Evolutionary conservation across 179 eudicot species (phyloP).

Genomic region (Beta corolliflora): DNA sequence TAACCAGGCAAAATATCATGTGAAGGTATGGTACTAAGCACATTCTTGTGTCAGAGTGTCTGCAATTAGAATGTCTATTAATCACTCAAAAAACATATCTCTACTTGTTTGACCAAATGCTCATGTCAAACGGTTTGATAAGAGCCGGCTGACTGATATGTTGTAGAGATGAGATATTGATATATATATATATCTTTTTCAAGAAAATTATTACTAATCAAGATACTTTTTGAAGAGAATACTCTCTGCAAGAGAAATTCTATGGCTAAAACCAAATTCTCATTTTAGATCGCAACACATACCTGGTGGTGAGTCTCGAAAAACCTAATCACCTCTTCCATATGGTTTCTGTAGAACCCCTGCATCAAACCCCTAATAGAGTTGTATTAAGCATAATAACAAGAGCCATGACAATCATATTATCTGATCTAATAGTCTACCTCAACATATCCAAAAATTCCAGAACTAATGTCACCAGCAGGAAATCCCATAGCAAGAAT

Average conservation of each 20-base stretch:
- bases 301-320: conserved; percentile 94
- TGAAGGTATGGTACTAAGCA: too few species aligned
- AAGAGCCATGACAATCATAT: not conserved
- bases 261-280: conserved; percentile 1
- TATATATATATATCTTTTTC: not conserved
- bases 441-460: conserved; percentile 93
- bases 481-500: conserved; percentile 99
- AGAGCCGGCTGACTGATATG: not conserved
- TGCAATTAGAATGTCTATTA: too few species aligned
- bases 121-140: too few species aligned
- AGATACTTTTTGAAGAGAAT: not conserved
- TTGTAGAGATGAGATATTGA: not conserved
- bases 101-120: too few species aligned
- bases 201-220: not conserved
- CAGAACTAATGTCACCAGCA: conserved; percentile 97
- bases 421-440: conserved; percentile 37
- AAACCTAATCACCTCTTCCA: conserved; percentile 97
- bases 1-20: not conserved
- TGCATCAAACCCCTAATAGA: conserved; percentile 39
- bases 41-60: too few species aligned
- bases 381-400: conserved; percentile 14
- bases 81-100: too few species aligned
- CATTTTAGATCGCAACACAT: conserved; percentile 18
- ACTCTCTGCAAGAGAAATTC: not conserved
- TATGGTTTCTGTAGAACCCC: conserved; percentile 94